phyloP scores from a whole-genome alignment of 257 asterid species.

The Verbena officinalis region DNA sequence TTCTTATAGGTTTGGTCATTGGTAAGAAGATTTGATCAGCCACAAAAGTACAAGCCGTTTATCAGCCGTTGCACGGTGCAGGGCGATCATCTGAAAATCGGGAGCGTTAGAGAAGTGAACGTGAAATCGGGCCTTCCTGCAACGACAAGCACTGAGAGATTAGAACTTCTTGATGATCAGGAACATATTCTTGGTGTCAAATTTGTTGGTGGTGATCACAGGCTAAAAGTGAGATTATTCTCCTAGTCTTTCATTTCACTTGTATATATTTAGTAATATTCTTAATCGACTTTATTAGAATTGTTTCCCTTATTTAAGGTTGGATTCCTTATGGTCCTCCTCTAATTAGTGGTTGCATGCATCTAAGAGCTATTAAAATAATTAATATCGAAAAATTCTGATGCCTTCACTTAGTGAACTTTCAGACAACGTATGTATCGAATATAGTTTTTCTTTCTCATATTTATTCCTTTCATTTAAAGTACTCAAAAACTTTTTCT shows the following conservation, averaged over 20 bases:
- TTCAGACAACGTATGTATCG: neutral
- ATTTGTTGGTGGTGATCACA: slow-evolving; percentile 92
- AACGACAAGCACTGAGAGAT: slow-evolving; percentile 86
- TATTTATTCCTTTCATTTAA: neutral
- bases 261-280: neutral
- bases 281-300: neutral
- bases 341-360: neutral
- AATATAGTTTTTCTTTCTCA: neutral
- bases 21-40: slow-evolving; percentile 90
- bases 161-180: slow-evolving; percentile 84
- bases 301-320: neutral
- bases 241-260: slow-evolving; percentile 1
- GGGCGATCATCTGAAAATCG: slow-evolving; percentile 73
- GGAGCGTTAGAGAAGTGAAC: slow-evolving; percentile 87
- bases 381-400: neutral
- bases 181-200: slow-evolving; percentile 81
- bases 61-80: slow-evolving; percentile 68
- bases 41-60: slow-evolving; percentile 93
- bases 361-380: neutral
- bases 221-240: slow-evolving; percentile 61
- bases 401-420: neutral
- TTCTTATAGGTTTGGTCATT: slow-evolving; percentile 84
- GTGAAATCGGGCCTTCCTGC: slow-evolving; percentile 98
- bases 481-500: neutral
- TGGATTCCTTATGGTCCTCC: neutral